A percentile compares a stretch with the other conserved stretches of the same genome.
These are phyloP conservation scores for Oemleria cerasiformis DNA, from an alignment of 306 rosid genomes.

Conservation along the genomic window DNA sequence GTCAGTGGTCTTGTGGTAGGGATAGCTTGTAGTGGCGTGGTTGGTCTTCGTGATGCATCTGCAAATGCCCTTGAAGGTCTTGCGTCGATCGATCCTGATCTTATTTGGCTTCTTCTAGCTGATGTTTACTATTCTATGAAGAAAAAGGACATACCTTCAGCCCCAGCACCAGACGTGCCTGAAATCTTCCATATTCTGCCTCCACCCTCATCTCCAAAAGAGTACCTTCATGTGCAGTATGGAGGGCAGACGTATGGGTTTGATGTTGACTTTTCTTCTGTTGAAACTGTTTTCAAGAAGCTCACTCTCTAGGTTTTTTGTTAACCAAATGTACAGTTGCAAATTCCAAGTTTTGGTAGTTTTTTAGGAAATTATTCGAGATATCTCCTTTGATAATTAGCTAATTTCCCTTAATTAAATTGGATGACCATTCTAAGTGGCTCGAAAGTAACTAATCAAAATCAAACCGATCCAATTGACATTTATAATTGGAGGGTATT, in stretches of 20 bases:
- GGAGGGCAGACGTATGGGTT: slow-evolving; percentile 80
- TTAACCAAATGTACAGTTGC: slow-evolving; percentile 39
- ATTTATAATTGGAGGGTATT: no score
- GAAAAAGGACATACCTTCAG: slow-evolving; percentile 39
- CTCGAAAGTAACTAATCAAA: no score
- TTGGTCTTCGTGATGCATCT: slow-evolving; percentile 72
- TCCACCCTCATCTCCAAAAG: slow-evolving; percentile 50
- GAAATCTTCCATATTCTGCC: slow-evolving; percentile 56
- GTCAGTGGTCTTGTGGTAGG: slow-evolving; percentile 71
- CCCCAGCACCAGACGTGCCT: slow-evolving; percentile 54
- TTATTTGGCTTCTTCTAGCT: slow-evolving; percentile 89
- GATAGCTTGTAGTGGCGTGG: slow-evolving; percentile 79
- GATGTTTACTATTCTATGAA: slow-evolving; percentile 67
- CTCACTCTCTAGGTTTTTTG: slow-evolving; percentile 38
- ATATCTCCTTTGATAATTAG: no score
- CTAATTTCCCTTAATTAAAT: no score
- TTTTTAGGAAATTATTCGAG: neutral
- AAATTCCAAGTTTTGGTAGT: neutral
- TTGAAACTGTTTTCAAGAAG: slow-evolving; percentile 57
- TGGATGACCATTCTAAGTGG: no score
- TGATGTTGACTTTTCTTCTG: slow-evolving; percentile 58
- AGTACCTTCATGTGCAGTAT: slow-evolving; percentile 64
- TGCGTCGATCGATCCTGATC: slow-evolving; percentile 84
- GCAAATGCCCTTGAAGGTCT: slow-evolving; percentile 74
- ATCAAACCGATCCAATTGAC: no score